Base-by-base conservation (phyloP, 129 eudicot genomes). In the Flaveria robusta region DNA sequence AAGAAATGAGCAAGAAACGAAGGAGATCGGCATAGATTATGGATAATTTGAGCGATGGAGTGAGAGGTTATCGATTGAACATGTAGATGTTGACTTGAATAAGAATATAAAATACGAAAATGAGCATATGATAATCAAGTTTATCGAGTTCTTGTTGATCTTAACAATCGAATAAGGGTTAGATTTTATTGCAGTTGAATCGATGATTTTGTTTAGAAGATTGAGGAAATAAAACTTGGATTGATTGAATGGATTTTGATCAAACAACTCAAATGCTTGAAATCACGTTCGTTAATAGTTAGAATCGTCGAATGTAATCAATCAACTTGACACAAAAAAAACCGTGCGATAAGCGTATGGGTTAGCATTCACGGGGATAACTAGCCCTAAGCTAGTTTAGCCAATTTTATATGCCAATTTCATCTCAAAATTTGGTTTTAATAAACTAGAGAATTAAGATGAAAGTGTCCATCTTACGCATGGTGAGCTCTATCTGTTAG, bases 51-150 rank as follows among this genome's bases (percentile, higher is more conserved):
- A 8, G 66, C 2, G 62, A 56, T 4, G 7, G 20, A 60, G 22
- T 20, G 37, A 76, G 66, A 9, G 66, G 80, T 34, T 76, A 51
- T 50, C 14, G 55, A 37, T 72, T 56, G 55, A 74, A 23, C 68
- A 58, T 2, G 77, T 74, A 74, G 42, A 0, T 9, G 37, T n/a
- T 55, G 77, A 23, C 49, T 37, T 55, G 65, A 31, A 31, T 5
- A 5, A 34, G 1, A 31, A 31, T 4, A 31, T 31, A 70, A 29
- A 8, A 26, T 9, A 11, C 63, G 8, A 71, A 71, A 71, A 71
- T 1, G 50, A 39, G 18, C 14, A 70, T 69, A 23, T 69, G 23
- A 13, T 24, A 3, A 68, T 49, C 41, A 58, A 51, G 9, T 7
- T 58, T 51, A 51, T n/a, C 62, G 14, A 54, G 26, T 18, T 18